These are phyloP conservation scores for Erythrophleum ivorense DNA, from an alignment of 331 rosid genomes.

Conservation along the genomic window DNA sequence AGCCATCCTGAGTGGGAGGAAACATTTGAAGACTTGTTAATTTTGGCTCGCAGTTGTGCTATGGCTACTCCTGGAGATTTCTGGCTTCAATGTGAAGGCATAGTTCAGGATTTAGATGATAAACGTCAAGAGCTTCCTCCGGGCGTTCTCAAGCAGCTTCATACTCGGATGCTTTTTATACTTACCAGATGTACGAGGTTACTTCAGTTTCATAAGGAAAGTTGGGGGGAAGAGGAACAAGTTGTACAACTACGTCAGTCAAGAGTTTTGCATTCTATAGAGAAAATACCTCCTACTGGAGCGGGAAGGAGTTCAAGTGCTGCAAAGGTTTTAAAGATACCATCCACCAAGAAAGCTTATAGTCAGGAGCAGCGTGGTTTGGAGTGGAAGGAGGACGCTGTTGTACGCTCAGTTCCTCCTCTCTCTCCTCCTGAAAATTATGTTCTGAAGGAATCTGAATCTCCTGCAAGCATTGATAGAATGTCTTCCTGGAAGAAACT, in stretches of 20 bases:
- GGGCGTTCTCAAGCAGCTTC: constrained; percentile 89
- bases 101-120: constrained; percentile 96
- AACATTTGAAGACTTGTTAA: constrained; percentile 86
- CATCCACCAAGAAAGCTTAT: constrained; percentile 74
- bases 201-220: constrained; percentile 93
- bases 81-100: constrained; percentile 96
- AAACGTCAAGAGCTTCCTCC: constrained; percentile 93
- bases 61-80: constrained; percentile 84
- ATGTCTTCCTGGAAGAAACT: constrained; percentile 93
- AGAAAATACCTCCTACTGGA: constrained; percentile 64
- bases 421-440: too few species aligned
- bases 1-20: constrained; percentile 93
- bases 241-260: constrained; percentile 79
- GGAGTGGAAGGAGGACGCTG: constrained; percentile 72
- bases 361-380: constrained; percentile 82
- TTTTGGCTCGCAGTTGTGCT: constrained; percentile 94
- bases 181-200: constrained; percentile 92
- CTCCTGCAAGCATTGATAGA: constrained; percentile 68
- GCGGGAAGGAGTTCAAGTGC: constrained; percentile 55
- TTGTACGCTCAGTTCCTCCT: constrained; percentile 39
- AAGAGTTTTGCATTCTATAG: constrained; percentile 68
- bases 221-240: constrained; percentile 81
- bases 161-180: constrained; percentile 91
- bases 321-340: constrained; percentile 58
- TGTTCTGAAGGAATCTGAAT: constrained; percentile 55